Base-by-base conservation (phyloP, 306 rosid genomes). In the Acacia crassicarpa region DNA sequence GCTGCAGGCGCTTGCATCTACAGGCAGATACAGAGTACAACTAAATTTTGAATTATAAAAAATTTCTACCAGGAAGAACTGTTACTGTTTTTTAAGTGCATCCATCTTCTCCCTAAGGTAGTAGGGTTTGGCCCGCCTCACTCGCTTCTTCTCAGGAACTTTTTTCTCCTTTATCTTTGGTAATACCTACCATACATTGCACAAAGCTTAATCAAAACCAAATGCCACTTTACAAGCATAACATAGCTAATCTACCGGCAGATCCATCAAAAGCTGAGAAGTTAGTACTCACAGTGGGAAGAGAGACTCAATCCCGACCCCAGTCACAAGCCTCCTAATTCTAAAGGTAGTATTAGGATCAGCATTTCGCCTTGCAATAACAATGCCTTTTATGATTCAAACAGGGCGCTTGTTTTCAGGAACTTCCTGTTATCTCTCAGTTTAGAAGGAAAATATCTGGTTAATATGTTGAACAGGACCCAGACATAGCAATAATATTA, bases 151-250 rank as follows among this genome's bases (percentile, higher is more conserved):
- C 80, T 93, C 98, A 84, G 93, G 89, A 84, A 95, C 96, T 89
- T 90, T 95, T 72, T 93, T 90, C 90, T 95, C 99, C 92, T 93
- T 95, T 84, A 93, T 93, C 89, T 91, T 95, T n/a, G 99, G 99
- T 6, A 95, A 86, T 95, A 93, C 91, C 97, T 95, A 84, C 80
- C 87, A 93, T 8, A 56, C 27, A 56, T 73, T 54, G 56, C 46
- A 19, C 59, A 78, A 44, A 70, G 49, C 45, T 78, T 23, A 27
- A 73, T 73, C 61, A 53, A 35, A 9, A 73, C 51, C 41, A 22
- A 22, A 66, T 51, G 41, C 25, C 58, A 33, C 62, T 62, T 40
- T 63, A n/a, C 46, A 70, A 53, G 25, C 17, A 56, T 80, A 78
- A 75, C 56, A 72, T 72, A 81, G 66, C 78, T 43, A 15, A 66